A percentile compares a stretch with the other conserved stretches of the same genome.
Evolutionary conservation across 2,329 filamentous ascomycete genomes (phyloP).

Genomic region (Fusarium oxysporum): DNA sequence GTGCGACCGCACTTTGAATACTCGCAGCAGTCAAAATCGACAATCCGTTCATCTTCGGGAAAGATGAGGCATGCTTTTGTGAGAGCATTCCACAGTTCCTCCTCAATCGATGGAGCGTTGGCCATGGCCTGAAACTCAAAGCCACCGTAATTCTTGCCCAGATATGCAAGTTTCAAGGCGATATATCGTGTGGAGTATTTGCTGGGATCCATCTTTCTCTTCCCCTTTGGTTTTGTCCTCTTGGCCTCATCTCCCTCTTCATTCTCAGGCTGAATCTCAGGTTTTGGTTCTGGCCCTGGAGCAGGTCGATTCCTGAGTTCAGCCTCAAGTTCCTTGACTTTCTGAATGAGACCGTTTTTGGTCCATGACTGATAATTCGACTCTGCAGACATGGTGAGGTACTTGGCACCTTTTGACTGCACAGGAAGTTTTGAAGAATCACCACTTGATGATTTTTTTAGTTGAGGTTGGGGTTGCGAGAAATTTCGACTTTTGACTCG

Average conservation of each 20-base stretch:
- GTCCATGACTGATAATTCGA: slow-evolving; percentile 74
- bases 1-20: slow-evolving; percentile 97
- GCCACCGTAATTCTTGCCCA: slow-evolving; percentile 91
- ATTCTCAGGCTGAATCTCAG: background rate
- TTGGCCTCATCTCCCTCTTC: slow-evolving; percentile 24
- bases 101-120: slow-evolving; percentile 84
- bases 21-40: slow-evolving; percentile 86
- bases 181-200: slow-evolving; percentile 87
- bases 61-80: slow-evolving; percentile 85
- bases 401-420: slow-evolving; percentile 29
- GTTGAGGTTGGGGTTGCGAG: background rate
- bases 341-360: slow-evolving; percentile 73
- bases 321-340: slow-evolving; percentile 75
- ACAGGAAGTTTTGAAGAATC: slow-evolving; percentile 24
- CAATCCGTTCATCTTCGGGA: slow-evolving; percentile 68
- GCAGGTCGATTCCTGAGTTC: slow-evolving; percentile 66
- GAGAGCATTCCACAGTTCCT: slow-evolving; percentile 92
- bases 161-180: slow-evolving; percentile 92
- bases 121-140: slow-evolving; percentile 87
- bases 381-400: slow-evolving; percentile 49
- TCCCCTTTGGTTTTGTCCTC: slow-evolving; percentile 55
- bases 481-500: slow-evolving; percentile 21
- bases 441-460: slow-evolving; percentile 37
- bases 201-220: slow-evolving; percentile 76
- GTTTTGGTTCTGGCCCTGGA: slow-evolving; percentile 20